These are phyloP conservation scores for Wickerhamomyces sp. DNA, from an alignment of 1,139 yeast species.

Conservation along the genomic window DNA sequence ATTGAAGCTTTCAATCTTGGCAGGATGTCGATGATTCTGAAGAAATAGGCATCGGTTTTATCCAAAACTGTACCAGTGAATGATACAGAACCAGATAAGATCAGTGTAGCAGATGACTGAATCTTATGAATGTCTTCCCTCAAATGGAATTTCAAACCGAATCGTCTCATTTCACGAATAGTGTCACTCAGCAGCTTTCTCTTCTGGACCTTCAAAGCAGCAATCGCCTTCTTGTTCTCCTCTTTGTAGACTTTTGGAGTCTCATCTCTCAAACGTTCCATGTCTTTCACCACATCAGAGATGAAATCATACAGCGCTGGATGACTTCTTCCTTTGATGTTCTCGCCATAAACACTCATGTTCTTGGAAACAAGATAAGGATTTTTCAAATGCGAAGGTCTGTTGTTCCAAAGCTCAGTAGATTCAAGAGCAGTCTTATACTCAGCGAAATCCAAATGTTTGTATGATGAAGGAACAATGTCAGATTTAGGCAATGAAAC, in stretches of 20 bases:
- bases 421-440: slow-evolving; percentile 11
- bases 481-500: slow-evolving; percentile 13
- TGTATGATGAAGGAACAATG: slow-evolving; percentile 6
- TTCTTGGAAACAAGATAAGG: slow-evolving; percentile 46
- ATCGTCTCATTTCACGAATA: slow-evolving; percentile 62
- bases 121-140: slow-evolving; percentile 58
- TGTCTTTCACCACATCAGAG: slow-evolving; percentile 46
- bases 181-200: slow-evolving; percentile 72
- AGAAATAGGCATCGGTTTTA: slow-evolving; percentile 58
- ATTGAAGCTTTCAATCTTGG: slow-evolving; percentile 74
- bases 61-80: slow-evolving; percentile 37
- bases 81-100: slow-evolving; percentile 51
- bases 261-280: slow-evolving; percentile 61
- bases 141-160: slow-evolving; percentile 68
- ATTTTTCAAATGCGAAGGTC: slow-evolving; percentile 54
- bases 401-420: slow-evolving; percentile 40
- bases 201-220: slow-evolving; percentile 76
- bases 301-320: slow-evolving; percentile 47
- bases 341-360: slow-evolving; percentile 44
- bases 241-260: slow-evolving; percentile 73
- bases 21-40: slow-evolving; percentile 66
- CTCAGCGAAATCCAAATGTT: slow-evolving; percentile 11
- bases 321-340: slow-evolving; percentile 30
- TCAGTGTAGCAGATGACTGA: slow-evolving; percentile 57
- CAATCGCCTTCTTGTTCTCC: slow-evolving; percentile 67